Base-by-base conservation (phyloP, 768 basidiomycete species). In the Rhizopogon vinicolor region DNA sequence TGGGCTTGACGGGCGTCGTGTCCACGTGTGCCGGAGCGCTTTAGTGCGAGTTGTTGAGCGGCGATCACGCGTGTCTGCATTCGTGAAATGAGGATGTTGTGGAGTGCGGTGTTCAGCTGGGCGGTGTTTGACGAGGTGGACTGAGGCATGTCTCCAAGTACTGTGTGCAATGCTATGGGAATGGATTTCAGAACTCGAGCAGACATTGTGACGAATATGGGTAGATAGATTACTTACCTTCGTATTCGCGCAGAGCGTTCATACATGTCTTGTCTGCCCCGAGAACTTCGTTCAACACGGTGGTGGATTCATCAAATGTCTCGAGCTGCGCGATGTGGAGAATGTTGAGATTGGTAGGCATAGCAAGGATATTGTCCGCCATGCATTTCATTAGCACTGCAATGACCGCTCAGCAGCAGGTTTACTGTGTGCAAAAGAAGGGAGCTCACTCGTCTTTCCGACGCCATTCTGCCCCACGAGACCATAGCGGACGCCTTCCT, bases 401-500 rank as follows among this genome's bases (percentile, higher is more conserved):
- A 22, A 25, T 19, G 3, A 29, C 18, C 2, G 18, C 5, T 7
- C 8, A 37, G 35, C 2, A 25, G 48, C 14, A 37, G 5, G 19
- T 29, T 7, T 28, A 14, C 61, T 29, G 25, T 25, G 25, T 25
- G 35, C 63, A 59, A 66, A 63, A 5, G 64, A 67, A 5, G 67
- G 12, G 18, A 29, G 57, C 59, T 44, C 46, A 77, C 75, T 78
- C 13, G 78, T 79, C 61, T 83, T 83, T 9, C 81, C 83, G 16
- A 75, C 72, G 2, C 82, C 83, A 31, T 60, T 58, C 44, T 53
- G 54, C 13, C 83, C 84, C 7, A 83, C 71, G 52, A 87, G 72
- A 29, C 74, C 79, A 65, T 82, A 82, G 25, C 74, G 73, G 3
- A 77, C 76, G 9, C 78, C 75, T 28, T 69, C 68, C 50, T 81